Percentiles rank a stretch among this genome's conserved stretches.
phyloP scores from a whole-genome alignment of 257 asterid genomes.

The Schizonepeta tenuifolia region DNA sequence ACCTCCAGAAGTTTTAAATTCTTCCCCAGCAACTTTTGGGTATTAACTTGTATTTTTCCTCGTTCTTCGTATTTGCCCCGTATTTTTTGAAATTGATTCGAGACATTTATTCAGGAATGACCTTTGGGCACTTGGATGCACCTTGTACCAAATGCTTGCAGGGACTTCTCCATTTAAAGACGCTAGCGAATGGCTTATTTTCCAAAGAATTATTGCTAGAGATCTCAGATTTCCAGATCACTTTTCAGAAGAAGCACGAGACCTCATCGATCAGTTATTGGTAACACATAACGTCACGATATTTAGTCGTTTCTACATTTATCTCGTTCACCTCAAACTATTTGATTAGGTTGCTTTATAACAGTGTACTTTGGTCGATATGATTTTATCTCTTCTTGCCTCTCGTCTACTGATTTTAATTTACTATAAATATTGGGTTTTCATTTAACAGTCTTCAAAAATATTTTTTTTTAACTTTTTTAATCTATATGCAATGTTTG shows the following conservation, averaged over 20 bases:
- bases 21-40: slow-evolving; percentile 94
- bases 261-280: slow-evolving; percentile 86
- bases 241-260: slow-evolving; percentile 86
- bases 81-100: slow-evolving; percentile 17
- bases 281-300: slow-evolving; percentile 47
- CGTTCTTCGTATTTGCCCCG: not conserved
- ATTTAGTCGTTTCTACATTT: not conserved
- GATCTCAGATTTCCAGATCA: slow-evolving; percentile 87
- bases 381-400: not conserved
- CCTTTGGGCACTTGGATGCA: slow-evolving; percentile 99
- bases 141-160: slow-evolving; percentile 95
- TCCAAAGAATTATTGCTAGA: slow-evolving; percentile 92
- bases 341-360: not conserved
- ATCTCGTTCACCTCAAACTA: not conserved
- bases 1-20: slow-evolving; percentile 97
- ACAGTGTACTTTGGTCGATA: not conserved
- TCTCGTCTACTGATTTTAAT: not conserved
- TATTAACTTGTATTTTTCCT: slow-evolving; percentile 20
- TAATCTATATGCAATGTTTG: slow-evolving; percentile 16
- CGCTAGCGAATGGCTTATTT: slow-evolving; percentile 98
- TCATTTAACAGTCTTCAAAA: not conserved
- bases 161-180: slow-evolving; percentile 98
- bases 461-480: not conserved
- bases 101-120: slow-evolving; percentile 70
- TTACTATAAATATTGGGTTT: not conserved